Percentiles rank a stretch among this genome's conserved stretches.
Conservation (phyloP, 768 basidiomycete genomes). For the Pisolithus marmoratus region DNA sequence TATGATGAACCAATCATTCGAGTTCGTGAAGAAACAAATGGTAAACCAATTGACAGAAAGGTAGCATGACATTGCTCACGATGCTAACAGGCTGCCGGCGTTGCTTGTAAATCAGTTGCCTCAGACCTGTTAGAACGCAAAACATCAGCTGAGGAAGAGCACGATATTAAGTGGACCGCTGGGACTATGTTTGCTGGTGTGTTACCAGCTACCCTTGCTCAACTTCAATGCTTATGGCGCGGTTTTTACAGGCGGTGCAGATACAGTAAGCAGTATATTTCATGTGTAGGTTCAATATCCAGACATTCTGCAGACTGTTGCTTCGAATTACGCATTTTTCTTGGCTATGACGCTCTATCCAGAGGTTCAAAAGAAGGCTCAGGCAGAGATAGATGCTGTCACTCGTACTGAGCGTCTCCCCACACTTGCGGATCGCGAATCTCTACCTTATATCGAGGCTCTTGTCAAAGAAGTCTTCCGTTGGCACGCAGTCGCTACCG, state of each 20-base stretch:
- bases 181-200: not conserved
- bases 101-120: slow-evolving; percentile 42
- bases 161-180: slow-evolving; percentile 19
- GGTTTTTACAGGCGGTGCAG: slow-evolving; percentile 37
- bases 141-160: slow-evolving; percentile 46
- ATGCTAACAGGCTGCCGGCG: slow-evolving; percentile 45
- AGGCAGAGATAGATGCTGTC: slow-evolving; percentile 12
- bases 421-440: slow-evolving; percentile 11
- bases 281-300: slow-evolving; percentile 37
- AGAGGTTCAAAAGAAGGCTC: slow-evolving; percentile 11
- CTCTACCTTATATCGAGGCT: slow-evolving; percentile 15
- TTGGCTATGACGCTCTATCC: slow-evolving; percentile 14
- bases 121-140: slow-evolving; percentile 51
- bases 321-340: slow-evolving; percentile 5
- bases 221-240: too few relatives aligned
- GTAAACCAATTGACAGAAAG: slow-evolving; percentile 27
- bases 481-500: slow-evolving; percentile 1
- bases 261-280: slow-evolving; percentile 38
- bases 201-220: not conserved
- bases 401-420: slow-evolving; percentile 10
- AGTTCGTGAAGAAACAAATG: slow-evolving; percentile 38
- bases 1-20: slow-evolving; percentile 43
- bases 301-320: slow-evolving; percentile 11
- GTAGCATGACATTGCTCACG: not conserved
- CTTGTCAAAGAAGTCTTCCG: slow-evolving; percentile 9